Evolutionary conservation across 2,329 filamentous ascomycete genomes (phyloP).

Genomic region (Alternaria novae-zelandiae): DNA sequence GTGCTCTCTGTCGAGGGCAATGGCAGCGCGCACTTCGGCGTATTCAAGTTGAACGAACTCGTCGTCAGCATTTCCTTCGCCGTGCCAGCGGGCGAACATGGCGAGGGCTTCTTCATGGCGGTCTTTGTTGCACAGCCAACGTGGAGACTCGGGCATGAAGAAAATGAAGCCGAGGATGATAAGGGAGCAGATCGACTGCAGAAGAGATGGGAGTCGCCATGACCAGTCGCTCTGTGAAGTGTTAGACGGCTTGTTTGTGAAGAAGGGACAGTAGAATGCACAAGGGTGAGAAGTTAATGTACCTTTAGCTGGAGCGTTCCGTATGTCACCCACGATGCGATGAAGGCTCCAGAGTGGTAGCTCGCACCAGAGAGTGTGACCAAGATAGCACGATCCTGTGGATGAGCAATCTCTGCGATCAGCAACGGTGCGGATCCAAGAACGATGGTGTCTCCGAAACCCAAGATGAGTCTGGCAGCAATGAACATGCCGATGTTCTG

Average conservation of each 20-base stretch:
- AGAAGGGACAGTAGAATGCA: too few species aligned
- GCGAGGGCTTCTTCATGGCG: conserved; percentile 60
- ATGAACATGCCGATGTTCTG: conserved; percentile 39
- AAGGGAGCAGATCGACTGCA: conserved; percentile 56
- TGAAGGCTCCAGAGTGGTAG: conserved; percentile 51
- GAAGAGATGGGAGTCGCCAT: conserved; percentile 56
- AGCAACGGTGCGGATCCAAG: conserved; percentile 38
- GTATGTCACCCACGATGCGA: conserved; percentile 34
- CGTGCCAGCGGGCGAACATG: conserved; percentile 63
- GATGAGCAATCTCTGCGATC: conserved; percentile 55
- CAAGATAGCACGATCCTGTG: conserved; percentile 34
- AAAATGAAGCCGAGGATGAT: conserved; percentile 48
- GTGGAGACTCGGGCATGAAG: conserved; percentile 63
- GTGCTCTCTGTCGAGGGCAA: conserved; percentile 28
- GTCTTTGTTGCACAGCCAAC: conserved; percentile 64
- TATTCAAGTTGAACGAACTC: conserved; percentile 21
- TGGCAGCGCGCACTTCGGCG: conserved; percentile 18
- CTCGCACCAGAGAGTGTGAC: conserved; percentile 36
- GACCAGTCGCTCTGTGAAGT: conserved; percentile 54
- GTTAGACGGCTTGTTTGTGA: too few species aligned
- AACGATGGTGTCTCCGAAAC: conserved; percentile 35
- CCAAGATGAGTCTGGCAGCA: conserved; percentile 34
- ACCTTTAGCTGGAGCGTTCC: conserved; percentile 15
- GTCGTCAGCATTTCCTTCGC: conserved; percentile 47
- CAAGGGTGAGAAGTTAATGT: neutral